Evolutionary conservation across 1,284 basidiomycete species (phyloP).

Genomic region (Fomitopsis schrenkii): DNA sequence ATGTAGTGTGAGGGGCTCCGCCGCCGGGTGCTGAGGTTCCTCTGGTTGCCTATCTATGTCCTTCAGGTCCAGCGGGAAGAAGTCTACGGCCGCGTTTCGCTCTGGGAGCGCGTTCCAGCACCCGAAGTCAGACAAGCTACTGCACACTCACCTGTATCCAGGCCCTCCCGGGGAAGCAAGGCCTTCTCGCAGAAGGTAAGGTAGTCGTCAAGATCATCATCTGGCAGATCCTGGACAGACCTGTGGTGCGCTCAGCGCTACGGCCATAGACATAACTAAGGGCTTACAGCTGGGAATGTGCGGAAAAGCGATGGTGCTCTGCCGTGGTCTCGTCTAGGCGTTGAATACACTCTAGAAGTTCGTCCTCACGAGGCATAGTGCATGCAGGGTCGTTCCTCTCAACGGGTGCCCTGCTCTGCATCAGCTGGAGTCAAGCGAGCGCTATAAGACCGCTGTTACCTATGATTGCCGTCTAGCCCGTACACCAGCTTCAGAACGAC

Average conservation of each 20-base stretch:
- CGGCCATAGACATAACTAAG: neutral
- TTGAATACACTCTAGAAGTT: conserved; percentile 48
- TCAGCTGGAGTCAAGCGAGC: neutral
- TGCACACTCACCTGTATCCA: conserved; percentile 12
- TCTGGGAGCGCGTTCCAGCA: conserved; percentile 10
- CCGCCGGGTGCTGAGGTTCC: neutral
- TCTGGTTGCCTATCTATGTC: neutral
- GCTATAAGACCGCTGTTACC: conserved; percentile 34
- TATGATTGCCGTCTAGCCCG: conserved; percentile 68
- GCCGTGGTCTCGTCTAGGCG: conserved; percentile 32
- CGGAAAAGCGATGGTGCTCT: conserved; percentile 30
- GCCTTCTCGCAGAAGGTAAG: conserved; percentile 61
- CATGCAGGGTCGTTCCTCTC: conserved; percentile 54
- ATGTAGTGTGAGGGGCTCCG: neutral
- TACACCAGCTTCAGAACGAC: conserved; percentile 81
- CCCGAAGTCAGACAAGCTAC: neutral
- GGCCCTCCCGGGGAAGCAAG: conserved; percentile 34
- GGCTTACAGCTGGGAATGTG: conserved; percentile 30
- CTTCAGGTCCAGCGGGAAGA: conserved; percentile 19
- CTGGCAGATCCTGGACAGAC: conserved; percentile 50
- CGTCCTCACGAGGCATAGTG: conserved; percentile 52
- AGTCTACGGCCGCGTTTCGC: conserved; percentile 18
- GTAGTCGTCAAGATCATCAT: conserved; percentile 59
- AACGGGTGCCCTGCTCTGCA: conserved; percentile 28
- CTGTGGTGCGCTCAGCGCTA: conserved; percentile 30